phyloP scores from a whole-genome alignment of 495 filamentous ascomycete species.

The Hypoxylon trugodes region DNA sequence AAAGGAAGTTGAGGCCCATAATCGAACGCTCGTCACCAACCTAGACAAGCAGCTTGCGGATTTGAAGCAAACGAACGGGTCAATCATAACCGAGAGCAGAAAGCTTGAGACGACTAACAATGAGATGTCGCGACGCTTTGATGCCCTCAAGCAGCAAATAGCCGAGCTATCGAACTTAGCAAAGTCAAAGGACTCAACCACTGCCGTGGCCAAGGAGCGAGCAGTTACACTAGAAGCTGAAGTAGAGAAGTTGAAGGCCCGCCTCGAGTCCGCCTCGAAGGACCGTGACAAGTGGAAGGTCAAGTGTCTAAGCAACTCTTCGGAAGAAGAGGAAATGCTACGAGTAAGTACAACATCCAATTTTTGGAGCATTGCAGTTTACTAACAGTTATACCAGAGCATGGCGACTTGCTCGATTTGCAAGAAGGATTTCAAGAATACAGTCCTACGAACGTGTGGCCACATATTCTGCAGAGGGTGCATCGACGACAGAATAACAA shows the following conservation, averaged over 20 bases:
- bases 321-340: constrained; percentile 81
- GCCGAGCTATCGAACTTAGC: constrained; percentile 75
- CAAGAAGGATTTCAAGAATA: constrained; percentile 90
- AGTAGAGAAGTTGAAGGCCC: constrained; percentile 73
- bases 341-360: constrained; percentile 66
- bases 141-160: constrained; percentile 79
- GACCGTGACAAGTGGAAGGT: constrained; percentile 82
- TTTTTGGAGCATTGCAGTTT: background rate
- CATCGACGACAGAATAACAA: constrained; percentile 83
- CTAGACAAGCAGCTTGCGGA: constrained; percentile 91
- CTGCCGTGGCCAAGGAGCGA: constrained; percentile 69
- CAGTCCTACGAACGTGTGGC: constrained; percentile 90
- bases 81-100: constrained; percentile 72
- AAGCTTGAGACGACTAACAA: constrained; percentile 72
- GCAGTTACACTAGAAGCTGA: constrained; percentile 69
- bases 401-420: constrained; percentile 92
- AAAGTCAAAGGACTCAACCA: constrained; percentile 74
- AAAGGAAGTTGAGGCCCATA: constrained; percentile 83
- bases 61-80: constrained; percentile 74
- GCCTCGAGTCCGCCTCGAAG: constrained; percentile 77
- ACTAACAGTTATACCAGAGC: constrained; percentile 60
- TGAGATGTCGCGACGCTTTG: constrained; percentile 72
- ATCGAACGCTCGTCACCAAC: constrained; percentile 69
- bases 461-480: constrained; percentile 94
- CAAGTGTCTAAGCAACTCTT: constrained; percentile 79